phyloP scores from a whole-genome alignment of 2,329 filamentous ascomycete species.

The Monilinia aucupariae region DNA sequence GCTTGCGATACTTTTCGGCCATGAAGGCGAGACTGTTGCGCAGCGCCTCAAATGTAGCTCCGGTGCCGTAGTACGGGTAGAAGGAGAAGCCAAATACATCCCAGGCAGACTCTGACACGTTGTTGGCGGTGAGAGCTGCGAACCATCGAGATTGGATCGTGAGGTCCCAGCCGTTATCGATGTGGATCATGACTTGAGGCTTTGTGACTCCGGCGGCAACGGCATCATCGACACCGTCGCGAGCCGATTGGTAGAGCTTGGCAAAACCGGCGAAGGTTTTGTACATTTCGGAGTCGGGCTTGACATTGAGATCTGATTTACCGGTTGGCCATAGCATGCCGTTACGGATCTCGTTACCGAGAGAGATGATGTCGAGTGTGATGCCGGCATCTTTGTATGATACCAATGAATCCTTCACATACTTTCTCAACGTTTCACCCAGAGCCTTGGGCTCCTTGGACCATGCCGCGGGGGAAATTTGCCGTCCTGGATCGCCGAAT shows the following conservation, averaged over 20 bases:
- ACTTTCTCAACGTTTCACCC: conserved; percentile 58
- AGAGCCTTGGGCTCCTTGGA: conserved; percentile 52
- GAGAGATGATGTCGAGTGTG: conserved; percentile 56
- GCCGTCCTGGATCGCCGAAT: conserved; percentile 64
- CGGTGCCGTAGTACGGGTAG: conserved; percentile 64
- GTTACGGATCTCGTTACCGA: conserved; percentile 68
- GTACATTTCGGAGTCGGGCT: conserved; percentile 33
- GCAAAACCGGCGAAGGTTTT: conserved; percentile 54
- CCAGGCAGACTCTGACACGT: conserved; percentile 52
- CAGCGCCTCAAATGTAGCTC: conserved; percentile 54
- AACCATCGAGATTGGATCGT: conserved; percentile 55
- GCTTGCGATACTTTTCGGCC: conserved; percentile 56
- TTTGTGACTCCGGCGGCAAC: conserved; percentile 41
- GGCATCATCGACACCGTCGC: conserved; percentile 58
- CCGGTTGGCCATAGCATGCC: conserved; percentile 64
- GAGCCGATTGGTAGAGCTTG: conserved; percentile 53
- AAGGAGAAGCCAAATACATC: conserved; percentile 68
- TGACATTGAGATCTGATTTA: conserved; percentile 36
- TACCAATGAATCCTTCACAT: conserved; percentile 58
- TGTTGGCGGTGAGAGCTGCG: conserved; percentile 54
- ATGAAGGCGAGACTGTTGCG: conserved; percentile 51
- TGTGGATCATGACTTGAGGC: conserved; percentile 67
- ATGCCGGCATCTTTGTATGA: conserved; percentile 53
- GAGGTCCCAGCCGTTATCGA: conserved; percentile 69
- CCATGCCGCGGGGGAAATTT: conserved; percentile 60